phyloP scores from a whole-genome alignment of 208 protist species.

The Leishmania braziliensis region DNA sequence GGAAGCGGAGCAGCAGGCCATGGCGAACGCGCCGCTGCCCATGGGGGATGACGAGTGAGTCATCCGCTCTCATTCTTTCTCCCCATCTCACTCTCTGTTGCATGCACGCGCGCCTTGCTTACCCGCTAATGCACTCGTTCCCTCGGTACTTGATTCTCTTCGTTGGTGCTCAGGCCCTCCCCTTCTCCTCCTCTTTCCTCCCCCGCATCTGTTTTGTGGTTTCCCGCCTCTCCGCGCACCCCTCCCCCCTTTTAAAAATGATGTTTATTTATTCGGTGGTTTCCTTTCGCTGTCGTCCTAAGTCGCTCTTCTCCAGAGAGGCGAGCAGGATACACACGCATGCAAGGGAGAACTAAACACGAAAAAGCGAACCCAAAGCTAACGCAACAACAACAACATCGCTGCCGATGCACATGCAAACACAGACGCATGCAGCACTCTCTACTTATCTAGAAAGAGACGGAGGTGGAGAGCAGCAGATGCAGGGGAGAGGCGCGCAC shows the following conservation, averaged over 20 bases:
- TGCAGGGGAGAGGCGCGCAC: neutral
- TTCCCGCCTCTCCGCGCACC: neutral
- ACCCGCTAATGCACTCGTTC: neutral
- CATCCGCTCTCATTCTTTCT: constrained; percentile 66
- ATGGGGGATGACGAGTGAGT: constrained; percentile 96
- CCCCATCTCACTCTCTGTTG: constrained; percentile 1
- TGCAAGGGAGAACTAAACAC: neutral
- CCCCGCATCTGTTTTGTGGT: neutral
- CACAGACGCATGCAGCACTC: too few species aligned
- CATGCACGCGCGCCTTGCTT: neutral
- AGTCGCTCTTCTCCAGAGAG: neutral
- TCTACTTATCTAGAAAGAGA: neutral
- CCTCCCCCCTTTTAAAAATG: neutral
- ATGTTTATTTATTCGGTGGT: neutral
- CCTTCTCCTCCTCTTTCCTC: neutral
- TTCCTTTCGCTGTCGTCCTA: neutral
- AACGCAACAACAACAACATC: too few species aligned
- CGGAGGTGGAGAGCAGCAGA: too few species aligned
- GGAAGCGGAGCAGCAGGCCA: constrained; percentile 86
- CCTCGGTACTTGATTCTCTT: neutral
- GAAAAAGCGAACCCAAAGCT: neutral
- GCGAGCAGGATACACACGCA: too few species aligned
- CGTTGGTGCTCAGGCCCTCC: neutral
- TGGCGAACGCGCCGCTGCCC: constrained; percentile 90
- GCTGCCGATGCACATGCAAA: too few species aligned